A percentile compares a stretch with the other conserved stretches of the same genome.
phyloP scores from a whole-genome alignment of 768 basidiomycete species.

The Termitomyces sp. region DNA sequence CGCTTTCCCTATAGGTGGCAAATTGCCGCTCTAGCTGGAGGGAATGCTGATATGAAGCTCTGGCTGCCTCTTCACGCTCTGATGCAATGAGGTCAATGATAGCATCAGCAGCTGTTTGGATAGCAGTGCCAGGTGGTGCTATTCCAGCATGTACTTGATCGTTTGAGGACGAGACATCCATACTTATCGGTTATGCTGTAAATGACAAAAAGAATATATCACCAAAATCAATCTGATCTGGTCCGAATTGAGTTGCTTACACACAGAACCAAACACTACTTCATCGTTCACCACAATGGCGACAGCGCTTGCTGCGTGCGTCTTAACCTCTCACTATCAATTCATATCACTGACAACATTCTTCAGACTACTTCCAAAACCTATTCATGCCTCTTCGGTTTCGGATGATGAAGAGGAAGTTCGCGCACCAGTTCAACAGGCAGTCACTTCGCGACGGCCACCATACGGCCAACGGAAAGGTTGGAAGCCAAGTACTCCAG shows the following conservation, averaged over 20 bases:
- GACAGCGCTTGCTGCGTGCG: conserved; percentile 75
- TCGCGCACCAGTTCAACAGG: conserved; percentile 26
- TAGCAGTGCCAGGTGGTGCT: conserved; percentile 10
- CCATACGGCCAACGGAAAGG: conserved; percentile 81
- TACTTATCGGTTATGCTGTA: background rate
- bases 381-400: conserved; percentile 46
- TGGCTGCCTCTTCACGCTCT: conserved; percentile 17
- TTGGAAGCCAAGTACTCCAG: conserved; percentile 81
- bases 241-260: background rate
- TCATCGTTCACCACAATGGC: conserved; percentile 27
- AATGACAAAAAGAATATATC: too few species aligned
- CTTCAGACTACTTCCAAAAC: conserved; percentile 65
- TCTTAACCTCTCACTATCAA: conserved; percentile 14
- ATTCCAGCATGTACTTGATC: background rate
- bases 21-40: conserved; percentile 11
- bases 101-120: conserved; percentile 19
- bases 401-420: conserved; percentile 63
- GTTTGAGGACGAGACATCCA: background rate
- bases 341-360: conserved; percentile 6
- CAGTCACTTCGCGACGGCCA: conserved; percentile 60
- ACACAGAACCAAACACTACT: conserved; percentile 19
- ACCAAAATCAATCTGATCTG: background rate
- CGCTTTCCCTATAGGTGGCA: conserved; percentile 1
- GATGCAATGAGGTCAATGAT: conserved; percentile 18
- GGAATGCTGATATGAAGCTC: conserved; percentile 4